These are phyloP conservation scores for Themeda triandra DNA, from an alignment of 176 grass and related monocot genomes.

Conservation along the genomic window DNA sequence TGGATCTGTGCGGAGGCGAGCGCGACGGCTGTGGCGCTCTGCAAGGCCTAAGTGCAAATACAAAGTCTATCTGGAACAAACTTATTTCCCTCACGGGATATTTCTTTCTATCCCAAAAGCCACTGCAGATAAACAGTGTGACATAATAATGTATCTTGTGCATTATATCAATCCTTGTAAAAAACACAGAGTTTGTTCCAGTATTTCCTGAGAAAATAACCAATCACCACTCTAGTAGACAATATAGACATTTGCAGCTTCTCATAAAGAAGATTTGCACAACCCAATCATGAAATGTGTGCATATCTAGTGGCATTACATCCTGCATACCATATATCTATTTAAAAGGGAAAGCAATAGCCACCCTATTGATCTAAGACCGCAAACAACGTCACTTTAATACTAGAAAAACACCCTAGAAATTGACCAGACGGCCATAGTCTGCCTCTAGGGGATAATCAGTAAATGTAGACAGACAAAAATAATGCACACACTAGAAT, in stretches of 20 bases:
- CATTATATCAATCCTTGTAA: no score
- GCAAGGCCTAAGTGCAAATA: background rate
- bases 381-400: no score
- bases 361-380: no score
- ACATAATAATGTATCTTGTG: background rate
- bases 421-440: no score
- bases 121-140: background rate
- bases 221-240: background rate
- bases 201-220: background rate
- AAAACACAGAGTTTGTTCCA: no score
- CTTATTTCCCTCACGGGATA: background rate
- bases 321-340: background rate
- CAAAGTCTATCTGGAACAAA: background rate
- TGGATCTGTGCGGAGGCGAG: no score
- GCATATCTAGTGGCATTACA: background rate
- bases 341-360: background rate
- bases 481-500: background rate
- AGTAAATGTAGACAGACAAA: background rate
- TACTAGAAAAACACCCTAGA: no score
- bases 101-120: background rate
- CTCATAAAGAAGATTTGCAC: no score
- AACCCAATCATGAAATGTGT: background rate
- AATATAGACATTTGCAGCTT: background rate
- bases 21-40: no score
- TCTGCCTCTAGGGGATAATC: background rate